Evolutionary conservation across 1,284 basidiomycete species (phyloP).

Genomic region (Sporisorium exsertum): DNA sequence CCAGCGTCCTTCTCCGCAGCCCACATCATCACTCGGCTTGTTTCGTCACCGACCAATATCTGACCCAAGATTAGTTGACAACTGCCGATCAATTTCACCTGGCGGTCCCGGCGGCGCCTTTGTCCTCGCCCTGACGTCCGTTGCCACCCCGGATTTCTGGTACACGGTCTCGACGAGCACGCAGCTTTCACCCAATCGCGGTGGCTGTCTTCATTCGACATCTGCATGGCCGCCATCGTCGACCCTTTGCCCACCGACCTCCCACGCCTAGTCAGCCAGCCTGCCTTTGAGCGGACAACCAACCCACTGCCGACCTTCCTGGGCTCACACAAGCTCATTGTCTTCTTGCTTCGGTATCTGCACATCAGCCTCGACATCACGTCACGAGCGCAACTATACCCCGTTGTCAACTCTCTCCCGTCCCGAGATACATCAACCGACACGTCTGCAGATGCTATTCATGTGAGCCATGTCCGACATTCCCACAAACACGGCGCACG

Average conservation of each 20-base stretch:
- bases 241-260: background rate
- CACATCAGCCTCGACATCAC: background rate
- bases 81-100: background rate
- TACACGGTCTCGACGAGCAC: background rate
- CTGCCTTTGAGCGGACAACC: background rate
- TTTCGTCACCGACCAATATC: background rate
- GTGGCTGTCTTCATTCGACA: background rate
- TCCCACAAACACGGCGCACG: background rate
- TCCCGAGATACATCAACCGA: background rate
- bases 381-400: background rate
- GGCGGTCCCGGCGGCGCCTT: background rate
- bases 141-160: background rate
- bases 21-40: background rate
- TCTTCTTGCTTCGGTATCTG: background rate
- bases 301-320: background rate
- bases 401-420: background rate
- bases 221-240: background rate
- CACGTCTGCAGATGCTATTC: background rate
- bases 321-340: background rate
- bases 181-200: background rate
- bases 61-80: background rate
- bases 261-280: background rate
- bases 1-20: conserved; percentile 3
- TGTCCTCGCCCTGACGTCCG: background rate
- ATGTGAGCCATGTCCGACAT: background rate